phyloP scores from a whole-genome alignment of 2,329 filamentous ascomycete genomes.

The Exserohilum rostratum region DNA sequence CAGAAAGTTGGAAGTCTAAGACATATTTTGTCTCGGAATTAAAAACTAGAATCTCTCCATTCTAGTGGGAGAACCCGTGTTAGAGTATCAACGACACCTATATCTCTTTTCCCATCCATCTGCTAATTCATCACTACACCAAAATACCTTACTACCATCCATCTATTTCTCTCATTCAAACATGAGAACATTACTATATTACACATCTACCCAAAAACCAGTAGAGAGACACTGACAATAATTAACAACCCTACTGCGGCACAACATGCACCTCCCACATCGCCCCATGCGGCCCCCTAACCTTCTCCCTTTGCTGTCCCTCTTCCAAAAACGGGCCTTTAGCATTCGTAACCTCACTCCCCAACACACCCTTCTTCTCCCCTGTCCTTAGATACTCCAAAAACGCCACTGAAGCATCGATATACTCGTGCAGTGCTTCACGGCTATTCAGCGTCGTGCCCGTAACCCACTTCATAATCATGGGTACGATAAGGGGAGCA shows the following conservation, averaged over 20 bases:
- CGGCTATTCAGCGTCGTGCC: constrained; percentile 64
- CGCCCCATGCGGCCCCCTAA: constrained; percentile 6
- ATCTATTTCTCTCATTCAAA: too few relatives aligned
- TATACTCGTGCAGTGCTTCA: constrained; percentile 65
- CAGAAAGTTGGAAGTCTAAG: too few relatives aligned
- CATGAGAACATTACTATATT: too few relatives aligned
- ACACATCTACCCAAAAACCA: not conserved
- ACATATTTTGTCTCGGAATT: too few relatives aligned
- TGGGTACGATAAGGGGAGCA: constrained; percentile 68
- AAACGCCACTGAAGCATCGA: constrained; percentile 64
- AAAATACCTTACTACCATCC: too few relatives aligned
- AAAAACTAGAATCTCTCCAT: too few relatives aligned
- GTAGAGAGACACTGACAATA: too few relatives aligned
- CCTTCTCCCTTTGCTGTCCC: not conserved
- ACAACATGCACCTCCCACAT: constrained; percentile 13
- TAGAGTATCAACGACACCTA: too few relatives aligned
- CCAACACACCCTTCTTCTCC: constrained; percentile 56
- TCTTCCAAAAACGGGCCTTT: constrained; percentile 7
- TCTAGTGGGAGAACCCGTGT: too few relatives aligned
- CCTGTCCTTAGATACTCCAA: constrained; percentile 54
- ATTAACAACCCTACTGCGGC: not conserved
- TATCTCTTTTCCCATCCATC: not conserved
- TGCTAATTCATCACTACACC: not conserved
- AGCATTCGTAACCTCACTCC: constrained; percentile 55
- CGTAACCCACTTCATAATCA: constrained; percentile 66